Percentiles rank a stretch among this genome's conserved stretches.
phyloP scores from a whole-genome alignment of 2,329 filamentous ascomycete genomes.

The Claviceps pazoutovae region DNA sequence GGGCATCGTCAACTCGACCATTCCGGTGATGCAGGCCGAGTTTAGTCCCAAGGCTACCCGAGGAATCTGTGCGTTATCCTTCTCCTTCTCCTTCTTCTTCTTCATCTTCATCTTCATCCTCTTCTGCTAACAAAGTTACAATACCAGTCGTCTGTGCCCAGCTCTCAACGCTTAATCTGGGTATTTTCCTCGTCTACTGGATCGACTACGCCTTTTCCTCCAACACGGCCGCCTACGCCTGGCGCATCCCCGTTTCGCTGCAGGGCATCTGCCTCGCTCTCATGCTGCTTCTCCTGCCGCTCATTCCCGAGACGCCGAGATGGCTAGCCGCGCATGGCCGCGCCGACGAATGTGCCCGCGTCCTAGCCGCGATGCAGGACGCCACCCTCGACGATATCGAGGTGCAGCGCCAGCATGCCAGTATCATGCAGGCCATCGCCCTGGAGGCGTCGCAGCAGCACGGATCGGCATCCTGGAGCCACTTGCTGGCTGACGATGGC shows the following conservation, averaged over 20 bases:
- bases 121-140: not conserved
- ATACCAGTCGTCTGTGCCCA: conserved; percentile 28
- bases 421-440: not conserved
- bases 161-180: conserved; percentile 32
- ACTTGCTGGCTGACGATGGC: conserved; percentile 18
- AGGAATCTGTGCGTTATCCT: conserved; percentile 15
- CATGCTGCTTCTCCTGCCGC: conserved; percentile 22
- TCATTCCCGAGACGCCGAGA: conserved; percentile 29
- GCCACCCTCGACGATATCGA: not conserved
- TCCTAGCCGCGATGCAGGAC: conserved; percentile 11
- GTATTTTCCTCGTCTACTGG: conserved; percentile 31
- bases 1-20: conserved; percentile 1
- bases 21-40: conserved; percentile 27
- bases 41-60: conserved; percentile 25
- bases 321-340: conserved; percentile 27
- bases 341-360: conserved; percentile 21
- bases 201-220: conserved; percentile 28
- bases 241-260: conserved; percentile 27
- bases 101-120: not conserved
- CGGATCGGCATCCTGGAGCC: conserved; percentile 13
- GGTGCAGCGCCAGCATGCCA: not conserved
- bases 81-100: not conserved
- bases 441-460: not conserved
- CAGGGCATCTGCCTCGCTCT: conserved; percentile 26
- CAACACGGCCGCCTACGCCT: conserved; percentile 18